A percentile compares a stretch with the other conserved stretches of the same genome.
These are phyloP conservation scores for Pleochaeta shiraiana DNA, from an alignment of 2,329 filamentous ascomycete species.

Conservation along the genomic window DNA sequence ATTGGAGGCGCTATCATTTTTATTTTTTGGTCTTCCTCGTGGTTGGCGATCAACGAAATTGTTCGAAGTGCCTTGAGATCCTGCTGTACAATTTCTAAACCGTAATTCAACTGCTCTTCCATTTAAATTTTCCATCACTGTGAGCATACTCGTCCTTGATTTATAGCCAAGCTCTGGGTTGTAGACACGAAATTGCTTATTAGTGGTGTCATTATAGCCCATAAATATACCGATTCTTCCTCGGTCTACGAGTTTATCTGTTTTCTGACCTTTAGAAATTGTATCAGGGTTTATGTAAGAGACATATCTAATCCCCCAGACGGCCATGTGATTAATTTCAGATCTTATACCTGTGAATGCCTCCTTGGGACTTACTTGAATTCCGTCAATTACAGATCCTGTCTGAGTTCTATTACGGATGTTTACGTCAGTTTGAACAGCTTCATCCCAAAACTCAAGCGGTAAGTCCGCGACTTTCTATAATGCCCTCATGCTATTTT, in stretches of 20 bases:
- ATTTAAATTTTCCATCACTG: slow-evolving; percentile 1
- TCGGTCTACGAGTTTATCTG: background rate
- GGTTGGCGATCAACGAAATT: background rate
- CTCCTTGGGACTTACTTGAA: background rate
- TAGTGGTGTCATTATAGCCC: background rate
- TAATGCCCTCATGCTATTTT: background rate
- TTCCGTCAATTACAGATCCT: background rate
- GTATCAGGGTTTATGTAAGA: slow-evolving; percentile 1
- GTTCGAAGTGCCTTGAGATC: background rate
- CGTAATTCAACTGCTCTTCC: background rate
- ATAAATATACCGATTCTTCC: slow-evolving; percentile 3
- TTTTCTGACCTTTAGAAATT: background rate
- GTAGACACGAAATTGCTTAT: background rate
- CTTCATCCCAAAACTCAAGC: slow-evolving; percentile 2
- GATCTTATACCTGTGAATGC: background rate
- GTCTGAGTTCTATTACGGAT: background rate
- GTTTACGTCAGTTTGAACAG: background rate
- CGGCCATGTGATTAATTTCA: background rate
- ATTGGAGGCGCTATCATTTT: background rate
- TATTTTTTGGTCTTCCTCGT: background rate
- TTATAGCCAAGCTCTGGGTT: background rate
- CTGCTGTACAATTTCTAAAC: background rate
- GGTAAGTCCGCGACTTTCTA: background rate
- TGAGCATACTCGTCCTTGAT: slow-evolving; percentile 1
- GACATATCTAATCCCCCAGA: background rate